phyloP scores from a whole-genome alignment of 2,329 filamentous ascomycete species.

The Calonectria leucothoes region DNA sequence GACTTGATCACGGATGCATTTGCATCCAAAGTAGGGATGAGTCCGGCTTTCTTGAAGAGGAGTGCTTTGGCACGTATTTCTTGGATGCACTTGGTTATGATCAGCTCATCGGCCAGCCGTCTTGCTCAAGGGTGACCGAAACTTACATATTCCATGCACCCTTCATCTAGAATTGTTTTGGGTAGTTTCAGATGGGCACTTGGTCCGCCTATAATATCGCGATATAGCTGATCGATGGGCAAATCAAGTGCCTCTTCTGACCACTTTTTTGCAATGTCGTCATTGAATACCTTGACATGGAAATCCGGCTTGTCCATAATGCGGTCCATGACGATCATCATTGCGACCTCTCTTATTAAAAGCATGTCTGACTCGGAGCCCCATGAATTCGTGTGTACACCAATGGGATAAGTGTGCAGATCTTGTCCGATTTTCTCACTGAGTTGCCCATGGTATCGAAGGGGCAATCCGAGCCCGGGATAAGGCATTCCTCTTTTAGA shows the following conservation, averaged over 20 bases:
- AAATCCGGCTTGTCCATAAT: conserved; percentile 43
- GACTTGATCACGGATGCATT: conserved; percentile 36
- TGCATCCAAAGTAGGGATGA: conserved; percentile 47
- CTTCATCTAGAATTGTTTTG: conserved; percentile 19
- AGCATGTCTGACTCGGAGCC: conserved; percentile 8
- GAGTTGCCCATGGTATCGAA: background rate
- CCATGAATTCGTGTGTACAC: background rate
- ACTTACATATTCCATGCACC: conserved; percentile 31
- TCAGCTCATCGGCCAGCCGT: background rate
- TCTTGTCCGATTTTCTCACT: background rate
- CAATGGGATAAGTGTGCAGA: background rate
- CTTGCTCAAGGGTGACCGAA: background rate
- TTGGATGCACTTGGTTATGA: conserved; percentile 27
- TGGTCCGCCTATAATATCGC: conserved; percentile 1
- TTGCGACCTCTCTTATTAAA: conserved; percentile 31
- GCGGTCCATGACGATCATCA: conserved; percentile 43
- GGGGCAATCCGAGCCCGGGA: background rate
- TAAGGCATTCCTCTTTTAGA: background rate
- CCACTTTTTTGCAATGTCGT: conserved; percentile 17
- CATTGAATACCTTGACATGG: conserved; percentile 37
- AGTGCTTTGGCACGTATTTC: conserved; percentile 61
- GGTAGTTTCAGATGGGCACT: background rate
- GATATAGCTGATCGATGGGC: background rate
- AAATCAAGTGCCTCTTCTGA: conserved; percentile 28
- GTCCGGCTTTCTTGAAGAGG: conserved; percentile 49